phyloP scores from a whole-genome alignment of 2,329 filamentous ascomycete species.

The Xylariaceae sp. region DNA sequence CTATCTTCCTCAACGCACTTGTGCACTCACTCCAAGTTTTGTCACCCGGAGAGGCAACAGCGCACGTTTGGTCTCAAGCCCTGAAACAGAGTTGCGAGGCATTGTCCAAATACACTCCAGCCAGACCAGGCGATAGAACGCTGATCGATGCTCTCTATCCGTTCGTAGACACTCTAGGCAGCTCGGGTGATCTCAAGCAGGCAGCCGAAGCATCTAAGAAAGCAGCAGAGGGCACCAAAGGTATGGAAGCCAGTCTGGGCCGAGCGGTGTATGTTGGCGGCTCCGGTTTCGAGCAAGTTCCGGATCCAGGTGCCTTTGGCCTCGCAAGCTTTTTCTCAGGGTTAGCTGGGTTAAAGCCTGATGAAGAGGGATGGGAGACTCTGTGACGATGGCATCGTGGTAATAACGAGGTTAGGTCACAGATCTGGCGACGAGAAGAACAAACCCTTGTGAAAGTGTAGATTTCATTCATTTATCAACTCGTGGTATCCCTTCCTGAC shows the following conservation, averaged over 20 bases:
- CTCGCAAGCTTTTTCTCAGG: slow-evolving; percentile 79
- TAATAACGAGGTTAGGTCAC: slow-evolving; percentile 8
- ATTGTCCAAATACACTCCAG: slow-evolving; percentile 81
- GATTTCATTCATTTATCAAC: slow-evolving; percentile 14
- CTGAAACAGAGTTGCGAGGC: slow-evolving; percentile 67
- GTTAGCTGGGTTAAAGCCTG: slow-evolving; percentile 55
- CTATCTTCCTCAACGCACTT: slow-evolving; percentile 87
- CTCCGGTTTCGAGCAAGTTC: slow-evolving; percentile 63
- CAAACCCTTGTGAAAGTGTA: slow-evolving; percentile 2
- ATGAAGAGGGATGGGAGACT: slow-evolving; percentile 37
- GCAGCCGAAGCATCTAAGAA: slow-evolving; percentile 72
- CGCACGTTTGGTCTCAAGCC: slow-evolving; percentile 56
- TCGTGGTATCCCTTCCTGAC: slow-evolving; percentile 22
- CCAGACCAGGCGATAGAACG: slow-evolving; percentile 83
- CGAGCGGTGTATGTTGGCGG: slow-evolving; percentile 79
- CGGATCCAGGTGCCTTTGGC: slow-evolving; percentile 66
- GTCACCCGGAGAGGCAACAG: slow-evolving; percentile 36
- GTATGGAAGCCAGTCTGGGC: slow-evolving; percentile 86
- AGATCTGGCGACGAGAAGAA: not conserved
- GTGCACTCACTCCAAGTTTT: slow-evolving; percentile 56
- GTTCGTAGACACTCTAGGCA: slow-evolving; percentile 69
- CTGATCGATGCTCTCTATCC: slow-evolving; percentile 85
- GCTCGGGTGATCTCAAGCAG: slow-evolving; percentile 62
- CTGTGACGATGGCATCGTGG: slow-evolving; percentile 17
- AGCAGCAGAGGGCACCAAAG: slow-evolving; percentile 80